A percentile compares a stretch with the other conserved stretches of the same genome.
Evolutionary conservation across 805 yeast species (phyloP).

Genomic region (Wilhelminamyces savonicus): DNA sequence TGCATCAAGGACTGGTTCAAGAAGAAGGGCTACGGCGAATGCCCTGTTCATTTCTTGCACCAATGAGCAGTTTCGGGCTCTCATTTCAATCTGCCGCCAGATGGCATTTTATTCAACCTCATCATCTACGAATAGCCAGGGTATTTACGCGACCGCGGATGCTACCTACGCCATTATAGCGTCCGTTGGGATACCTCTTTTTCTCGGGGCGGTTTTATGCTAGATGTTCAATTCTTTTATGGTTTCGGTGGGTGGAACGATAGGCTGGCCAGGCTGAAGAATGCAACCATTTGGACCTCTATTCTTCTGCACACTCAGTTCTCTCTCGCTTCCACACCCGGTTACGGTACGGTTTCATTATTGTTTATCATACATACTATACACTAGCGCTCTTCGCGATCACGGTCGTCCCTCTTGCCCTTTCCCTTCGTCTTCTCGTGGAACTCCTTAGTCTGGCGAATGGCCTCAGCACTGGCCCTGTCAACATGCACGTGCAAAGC

Average conservation of each 20-base stretch:
- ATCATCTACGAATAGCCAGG: not conserved
- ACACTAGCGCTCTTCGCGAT: constrained; percentile 24
- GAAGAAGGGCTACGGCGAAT: constrained; percentile 76
- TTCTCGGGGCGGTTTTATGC: too few species aligned
- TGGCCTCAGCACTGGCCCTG: constrained; percentile 86
- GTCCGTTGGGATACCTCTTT: too few species aligned
- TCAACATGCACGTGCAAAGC: constrained; percentile 83
- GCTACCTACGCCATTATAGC: too few species aligned
- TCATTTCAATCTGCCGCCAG: not conserved
- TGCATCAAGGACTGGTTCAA: constrained; percentile 92
- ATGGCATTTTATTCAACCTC: not conserved
- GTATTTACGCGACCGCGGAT: too few species aligned
- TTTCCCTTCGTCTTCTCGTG: constrained; percentile 36
- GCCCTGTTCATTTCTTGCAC: constrained; percentile 68
- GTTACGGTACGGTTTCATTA: too few species aligned
- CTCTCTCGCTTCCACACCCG: too few species aligned
- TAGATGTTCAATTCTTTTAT: too few species aligned
- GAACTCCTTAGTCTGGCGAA: constrained; percentile 65
- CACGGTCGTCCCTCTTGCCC: constrained; percentile 33
- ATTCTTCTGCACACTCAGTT: too few species aligned
- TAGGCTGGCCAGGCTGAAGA: too few species aligned
- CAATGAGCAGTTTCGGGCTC: constrained; percentile 13
- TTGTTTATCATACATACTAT: too few species aligned
- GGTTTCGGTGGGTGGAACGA: too few species aligned
- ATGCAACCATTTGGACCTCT: too few species aligned